These are phyloP conservation scores for Colletotrichum sublineola DNA, from an alignment of 2,329 filamentous ascomycete species.

Conservation along the genomic window DNA sequence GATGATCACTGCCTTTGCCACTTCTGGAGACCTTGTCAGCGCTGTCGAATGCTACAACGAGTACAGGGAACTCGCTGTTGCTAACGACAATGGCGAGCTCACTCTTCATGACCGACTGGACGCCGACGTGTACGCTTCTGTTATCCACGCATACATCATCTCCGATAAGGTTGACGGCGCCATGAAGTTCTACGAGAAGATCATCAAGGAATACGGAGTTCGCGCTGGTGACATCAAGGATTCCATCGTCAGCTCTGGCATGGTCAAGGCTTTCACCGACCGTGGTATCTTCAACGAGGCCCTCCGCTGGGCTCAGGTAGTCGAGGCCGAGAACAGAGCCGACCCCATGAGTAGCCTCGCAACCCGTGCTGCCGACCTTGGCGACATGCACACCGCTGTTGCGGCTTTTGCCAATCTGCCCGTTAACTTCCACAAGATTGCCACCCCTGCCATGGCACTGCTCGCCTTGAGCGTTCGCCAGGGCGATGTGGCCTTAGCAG, in stretches of 20 bases:
- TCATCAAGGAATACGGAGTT: constrained; percentile 73
- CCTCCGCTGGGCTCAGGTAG: constrained; percentile 76
- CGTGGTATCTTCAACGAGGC: constrained; percentile 80
- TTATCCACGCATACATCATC: constrained; percentile 89
- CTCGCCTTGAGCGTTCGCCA: constrained; percentile 88
- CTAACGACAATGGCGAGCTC: constrained; percentile 80
- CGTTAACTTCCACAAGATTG: constrained; percentile 61
- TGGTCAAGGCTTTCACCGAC: constrained; percentile 83
- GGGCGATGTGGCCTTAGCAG: constrained; percentile 82
- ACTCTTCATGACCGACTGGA: constrained; percentile 81
- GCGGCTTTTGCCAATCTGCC: constrained; percentile 74
- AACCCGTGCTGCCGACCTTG: constrained; percentile 82
- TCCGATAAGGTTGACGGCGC: constrained; percentile 86
- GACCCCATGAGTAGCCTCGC: constrained; percentile 80
- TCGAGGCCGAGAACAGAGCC: constrained; percentile 70
- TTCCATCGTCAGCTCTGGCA: constrained; percentile 78
- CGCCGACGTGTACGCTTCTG: constrained; percentile 87
- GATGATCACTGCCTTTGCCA: constrained; percentile 95
- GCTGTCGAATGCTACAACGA: constrained; percentile 97
- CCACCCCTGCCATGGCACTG: constrained; percentile 80
- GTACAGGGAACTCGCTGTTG: constrained; percentile 90
- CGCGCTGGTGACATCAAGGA: constrained; percentile 76
- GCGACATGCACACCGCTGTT: constrained; percentile 76
- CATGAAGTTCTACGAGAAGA: constrained; percentile 85
- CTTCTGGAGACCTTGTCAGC: constrained; percentile 83